Evolutionary conservation across 2,329 filamentous ascomycete genomes (phyloP), one percentile per base, ranked within the genome.

Genomic region (Xylaria sp.): DNA sequence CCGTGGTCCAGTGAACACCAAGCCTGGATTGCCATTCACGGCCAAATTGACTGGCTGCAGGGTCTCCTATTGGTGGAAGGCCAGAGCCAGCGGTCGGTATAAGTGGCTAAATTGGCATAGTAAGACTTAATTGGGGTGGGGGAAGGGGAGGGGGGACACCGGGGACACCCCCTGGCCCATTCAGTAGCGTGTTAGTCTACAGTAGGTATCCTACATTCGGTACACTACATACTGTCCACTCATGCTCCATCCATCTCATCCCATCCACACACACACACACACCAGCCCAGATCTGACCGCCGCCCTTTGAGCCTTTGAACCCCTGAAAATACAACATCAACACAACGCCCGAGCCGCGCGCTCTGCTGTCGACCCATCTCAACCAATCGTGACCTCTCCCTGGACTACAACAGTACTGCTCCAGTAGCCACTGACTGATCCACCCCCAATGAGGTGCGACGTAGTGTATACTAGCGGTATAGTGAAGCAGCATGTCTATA

Each of bases 311-410:
- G 11, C 47, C 42, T 50, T 27, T 31, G 20, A n/a, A 36, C 73
- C 74, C 73, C 73, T 75, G 74, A 73, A 71, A 73, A 74, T 74
- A 69, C 72, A 50, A 75, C 73, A 45, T 58, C 62, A 62, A 60
- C 53, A 33, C 47, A 17, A 33, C 69, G 69, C 11, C 42, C 63
- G 70, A 77, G 69, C 74, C 75, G 75, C 75, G 74, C 75, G 71
- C 67, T 66, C 64, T 69, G 53, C 49, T 39, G 49, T 50, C 47
- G 47, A 22, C 15, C 49, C 38, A 53, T 54, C 55, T 64, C 66
- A 56, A 47, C 65, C 65, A 66, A 51, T 66, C 50, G 61, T 61
- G 11, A 42, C 27, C 36, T 60, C 47, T 27, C 59, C 55, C 60
- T 59, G 44, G 60, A 38, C 42, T 22, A 20, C 44, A 10, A 39